Evolutionary conservation across 495 filamentous ascomycete genomes (phyloP), one percentile per base, ranked within the genome.

Genomic region (Melanomma pulvis-pyrius): DNA sequence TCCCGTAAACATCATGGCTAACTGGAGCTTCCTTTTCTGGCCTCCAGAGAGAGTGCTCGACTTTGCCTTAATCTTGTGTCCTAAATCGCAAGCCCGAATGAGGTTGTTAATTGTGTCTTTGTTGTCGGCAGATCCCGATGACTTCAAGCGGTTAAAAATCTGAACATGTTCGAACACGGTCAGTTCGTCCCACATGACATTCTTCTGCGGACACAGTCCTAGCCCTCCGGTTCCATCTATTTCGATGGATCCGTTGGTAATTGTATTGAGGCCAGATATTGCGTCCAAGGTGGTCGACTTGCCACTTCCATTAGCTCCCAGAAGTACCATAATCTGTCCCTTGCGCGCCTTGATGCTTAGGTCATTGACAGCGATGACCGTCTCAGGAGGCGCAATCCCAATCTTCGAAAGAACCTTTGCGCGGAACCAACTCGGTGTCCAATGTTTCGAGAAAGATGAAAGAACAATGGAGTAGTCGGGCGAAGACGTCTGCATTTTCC

Each of bases 1-100:
- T 49, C 92, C 92, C 21, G 90, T 93, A 61, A 97, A 87, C 91
- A 94, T 96, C 85, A 94, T 92, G 12, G 90, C 90, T 8, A 97
- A 82, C 73, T 97, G 92, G 15, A 94, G 79, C 75, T 96, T 96
- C 28, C 92, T 81, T 75, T 94, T 96, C 76, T 97, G 92, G 1
- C 92, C 92, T 9, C 92, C 92, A 6, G 91, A 94, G 8, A 96
- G 79, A 1, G 90, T 91, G 60, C 82, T 83, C 1, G 90, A 83
- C 67, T 80, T 79, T 0, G 92, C 88, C 36, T 86, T 83, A 32
- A 83, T 73, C 77, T 96, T 97, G n/a, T 82, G 78, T n/a, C 80
- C 81, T 15, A 97, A 82, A 73, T 94, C 92, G 64, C 93, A 87
- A 1, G 82, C 80, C 1, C 73, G 63, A 47, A 93, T 82, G 4